A percentile compares a stretch with the other conserved stretches of the same genome.
Evolutionary conservation across 257 asterid genomes (phyloP).

Genomic region (Voacanga thouarsii): DNA sequence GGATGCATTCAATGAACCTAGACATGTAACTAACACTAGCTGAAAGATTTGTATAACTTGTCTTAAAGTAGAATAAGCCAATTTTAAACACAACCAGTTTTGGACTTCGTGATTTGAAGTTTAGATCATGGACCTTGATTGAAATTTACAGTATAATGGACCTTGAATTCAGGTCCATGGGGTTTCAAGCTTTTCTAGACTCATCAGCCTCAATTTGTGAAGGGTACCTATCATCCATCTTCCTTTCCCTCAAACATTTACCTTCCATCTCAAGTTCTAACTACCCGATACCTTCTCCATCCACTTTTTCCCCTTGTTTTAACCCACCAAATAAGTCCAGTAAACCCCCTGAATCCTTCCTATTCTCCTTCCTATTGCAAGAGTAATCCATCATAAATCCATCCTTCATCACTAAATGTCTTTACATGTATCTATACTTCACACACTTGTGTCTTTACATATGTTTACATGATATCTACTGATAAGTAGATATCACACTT

Average conservation of each 20-base stretch:
- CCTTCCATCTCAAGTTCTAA: background rate
- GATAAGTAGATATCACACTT: background rate
- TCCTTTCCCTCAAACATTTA: background rate
- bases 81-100: background rate
- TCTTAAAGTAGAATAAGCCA: background rate
- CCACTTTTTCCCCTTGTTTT: background rate
- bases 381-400: background rate
- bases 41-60: background rate
- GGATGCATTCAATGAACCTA: background rate
- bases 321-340: background rate
- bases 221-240: background rate
- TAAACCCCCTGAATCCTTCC: background rate
- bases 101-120: background rate
- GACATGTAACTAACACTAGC: background rate
- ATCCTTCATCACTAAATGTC: too few species aligned
- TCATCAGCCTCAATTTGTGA: background rate
- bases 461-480: too few species aligned
- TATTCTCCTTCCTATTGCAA: background rate
- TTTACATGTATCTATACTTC: background rate
- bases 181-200: background rate
- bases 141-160: background rate
- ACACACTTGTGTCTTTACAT: background rate
- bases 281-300: background rate
- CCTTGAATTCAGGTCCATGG: background rate
- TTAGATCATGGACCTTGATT: background rate